Conservation (phyloP, 441 rosid genomes). For the Populus hybrid region DNA sequence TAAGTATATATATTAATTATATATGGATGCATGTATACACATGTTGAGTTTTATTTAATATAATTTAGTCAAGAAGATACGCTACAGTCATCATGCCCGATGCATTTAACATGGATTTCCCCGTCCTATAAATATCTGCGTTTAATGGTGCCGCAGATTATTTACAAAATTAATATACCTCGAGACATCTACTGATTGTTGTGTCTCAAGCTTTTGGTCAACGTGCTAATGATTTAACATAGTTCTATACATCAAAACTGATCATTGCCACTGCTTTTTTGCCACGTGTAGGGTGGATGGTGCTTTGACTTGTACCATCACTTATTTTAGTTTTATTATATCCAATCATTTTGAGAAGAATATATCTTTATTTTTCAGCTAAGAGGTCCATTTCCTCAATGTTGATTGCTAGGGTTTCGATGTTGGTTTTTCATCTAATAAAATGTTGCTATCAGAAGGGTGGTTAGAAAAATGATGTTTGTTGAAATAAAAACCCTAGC, state of each 20-base stretch:
- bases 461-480: slow-evolving; percentile 45
- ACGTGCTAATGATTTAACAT: slow-evolving; percentile 11
- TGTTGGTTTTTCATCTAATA: slow-evolving; percentile 32
- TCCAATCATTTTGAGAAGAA: not conserved
- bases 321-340: not conserved
- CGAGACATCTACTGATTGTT: not conserved
- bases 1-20: not conserved
- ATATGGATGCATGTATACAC: no score
- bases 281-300: slow-evolving; percentile 12
- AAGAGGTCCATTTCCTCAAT: slow-evolving; percentile 27
- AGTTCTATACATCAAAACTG: not conserved
- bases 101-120: slow-evolving; percentile 11
- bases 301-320: not conserved
- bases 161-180: not conserved
- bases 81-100: slow-evolving; percentile 9
- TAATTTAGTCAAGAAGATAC: slow-evolving; percentile 3
- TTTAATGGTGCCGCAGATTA: not conserved
- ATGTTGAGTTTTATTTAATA: not conserved
- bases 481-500: slow-evolving; percentile 46
- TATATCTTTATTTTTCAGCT: slow-evolving; percentile 23
- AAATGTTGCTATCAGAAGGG: slow-evolving; percentile 41
- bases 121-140: not conserved
- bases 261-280: not conserved
- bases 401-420: slow-evolving; percentile 32
- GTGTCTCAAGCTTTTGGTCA: slow-evolving; percentile 24